Percentiles rank a stretch among this genome's conserved stretches.
Evolutionary conservation across 129 eudicot species (phyloP).

Genomic region (Calendula officinalis): DNA sequence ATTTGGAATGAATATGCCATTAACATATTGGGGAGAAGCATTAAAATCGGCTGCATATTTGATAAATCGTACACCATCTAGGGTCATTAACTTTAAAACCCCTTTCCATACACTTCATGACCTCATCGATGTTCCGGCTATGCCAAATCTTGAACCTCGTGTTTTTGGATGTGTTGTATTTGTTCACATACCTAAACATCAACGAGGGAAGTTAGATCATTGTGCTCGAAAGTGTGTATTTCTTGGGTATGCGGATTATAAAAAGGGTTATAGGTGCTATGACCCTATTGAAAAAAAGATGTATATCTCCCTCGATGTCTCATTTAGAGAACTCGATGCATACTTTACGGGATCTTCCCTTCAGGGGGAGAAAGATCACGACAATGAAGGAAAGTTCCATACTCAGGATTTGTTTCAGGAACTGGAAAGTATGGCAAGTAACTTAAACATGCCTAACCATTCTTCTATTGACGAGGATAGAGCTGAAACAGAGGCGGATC

Average conservation of each 20-base stretch:
- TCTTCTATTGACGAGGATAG: no score
- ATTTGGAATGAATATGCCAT: slow-evolving; percentile 20
- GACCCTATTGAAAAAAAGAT: not conserved
- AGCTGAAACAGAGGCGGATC: no score
- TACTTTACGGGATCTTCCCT: not conserved
- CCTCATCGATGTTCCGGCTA: not conserved
- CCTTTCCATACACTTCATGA: slow-evolving; percentile 10
- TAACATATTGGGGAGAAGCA: slow-evolving; percentile 30
- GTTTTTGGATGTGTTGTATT: slow-evolving; percentile 31
- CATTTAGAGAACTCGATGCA: not conserved
- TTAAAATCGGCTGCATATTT: slow-evolving; percentile 5
- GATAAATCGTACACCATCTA: slow-evolving; percentile 22
- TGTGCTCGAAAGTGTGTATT: not conserved
- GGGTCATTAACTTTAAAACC: slow-evolving; percentile 18
- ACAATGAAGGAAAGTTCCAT: no score
- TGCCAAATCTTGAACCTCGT: slow-evolving; percentile 15
- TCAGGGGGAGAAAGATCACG: not conserved
- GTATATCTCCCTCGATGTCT: not conserved
- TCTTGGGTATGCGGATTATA: no score
- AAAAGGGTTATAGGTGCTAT: not conserved
- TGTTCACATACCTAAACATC: slow-evolving; percentile 25
- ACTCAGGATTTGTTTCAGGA: no score
- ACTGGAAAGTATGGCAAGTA: no score
- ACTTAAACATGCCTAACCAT: no score
- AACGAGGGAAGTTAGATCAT: not conserved